Conservation (phyloP, 495 filamentous ascomycete genomes). For the Neurospora sp. region DNA sequence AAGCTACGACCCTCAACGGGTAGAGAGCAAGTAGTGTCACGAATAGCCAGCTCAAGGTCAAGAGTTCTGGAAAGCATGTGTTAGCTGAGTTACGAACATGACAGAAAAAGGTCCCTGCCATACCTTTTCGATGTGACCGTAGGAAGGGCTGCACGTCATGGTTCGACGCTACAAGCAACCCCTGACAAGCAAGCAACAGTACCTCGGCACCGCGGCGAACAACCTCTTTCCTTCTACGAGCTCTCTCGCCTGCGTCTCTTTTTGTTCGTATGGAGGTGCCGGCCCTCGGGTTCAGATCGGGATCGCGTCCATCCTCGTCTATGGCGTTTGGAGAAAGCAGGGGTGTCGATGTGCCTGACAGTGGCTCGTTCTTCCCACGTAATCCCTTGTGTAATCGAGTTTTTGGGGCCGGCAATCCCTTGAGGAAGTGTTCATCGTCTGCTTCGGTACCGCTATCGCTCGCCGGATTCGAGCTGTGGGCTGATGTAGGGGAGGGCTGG, state of each 20-base stretch:
- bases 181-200: constrained; percentile 34
- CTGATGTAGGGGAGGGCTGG: constrained; percentile 13
- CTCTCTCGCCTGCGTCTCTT: constrained; percentile 21
- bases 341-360: constrained; percentile 45
- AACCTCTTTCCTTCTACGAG: constrained; percentile 34
- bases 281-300: background rate
- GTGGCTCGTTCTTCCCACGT: constrained; percentile 37
- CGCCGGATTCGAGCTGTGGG: constrained; percentile 42
- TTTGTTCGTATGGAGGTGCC: background rate
- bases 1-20: constrained; percentile 34
- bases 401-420: constrained; percentile 69
- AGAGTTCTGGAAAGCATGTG: constrained; percentile 17
- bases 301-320: constrained; percentile 38
- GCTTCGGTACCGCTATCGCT: constrained; percentile 90
- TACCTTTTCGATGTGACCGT: constrained; percentile 9
- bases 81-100: background rate
- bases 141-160: constrained; percentile 18
- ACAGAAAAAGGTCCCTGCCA: no score
- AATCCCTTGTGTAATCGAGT: constrained; percentile 65
- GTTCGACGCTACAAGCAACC: constrained; percentile 24
- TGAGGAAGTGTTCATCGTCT: constrained; percentile 76
- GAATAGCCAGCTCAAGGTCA: constrained; percentile 11
- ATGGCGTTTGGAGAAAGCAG: constrained; percentile 48
- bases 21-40: constrained; percentile 29
- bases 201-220: constrained; percentile 34